Conservation (phyloP, 164 flowering plant species). For the Cinnamomum micranthum region DNA sequence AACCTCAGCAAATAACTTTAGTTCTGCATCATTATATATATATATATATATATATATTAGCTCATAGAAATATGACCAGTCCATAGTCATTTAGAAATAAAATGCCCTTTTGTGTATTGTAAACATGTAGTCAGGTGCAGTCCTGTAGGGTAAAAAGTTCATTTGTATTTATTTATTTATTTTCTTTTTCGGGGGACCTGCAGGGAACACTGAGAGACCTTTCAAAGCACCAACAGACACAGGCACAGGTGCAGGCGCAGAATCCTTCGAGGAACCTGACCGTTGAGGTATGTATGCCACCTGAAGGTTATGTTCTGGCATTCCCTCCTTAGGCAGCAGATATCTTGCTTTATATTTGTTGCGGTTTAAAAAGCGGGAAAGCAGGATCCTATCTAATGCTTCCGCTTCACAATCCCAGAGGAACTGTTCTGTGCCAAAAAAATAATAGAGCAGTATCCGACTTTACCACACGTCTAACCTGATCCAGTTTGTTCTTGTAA, state of each 20-base stretch:
- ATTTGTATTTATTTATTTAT: too few relatives aligned
- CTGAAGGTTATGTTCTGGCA: background rate
- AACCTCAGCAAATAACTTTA: too few relatives aligned
- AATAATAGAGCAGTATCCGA: too few relatives aligned
- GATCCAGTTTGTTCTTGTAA: too few relatives aligned
- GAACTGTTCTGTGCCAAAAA: too few relatives aligned
- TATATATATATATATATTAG: too few relatives aligned
- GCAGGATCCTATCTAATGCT: background rate
- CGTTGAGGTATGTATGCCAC: background rate
- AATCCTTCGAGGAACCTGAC: background rate
- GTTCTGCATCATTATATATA: too few relatives aligned
- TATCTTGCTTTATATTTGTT: background rate
- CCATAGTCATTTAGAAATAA: too few relatives aligned
- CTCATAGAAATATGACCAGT: too few relatives aligned
- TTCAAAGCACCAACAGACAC: background rate
- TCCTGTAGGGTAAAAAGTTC: too few relatives aligned
- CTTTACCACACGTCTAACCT: too few relatives aligned
- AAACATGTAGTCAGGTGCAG: background rate
- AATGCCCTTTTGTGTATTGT: background rate
- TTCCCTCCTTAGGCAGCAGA: background rate
- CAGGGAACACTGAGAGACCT: background rate
- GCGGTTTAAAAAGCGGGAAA: background rate
- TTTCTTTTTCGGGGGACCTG: background rate
- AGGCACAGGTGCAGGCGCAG: background rate
- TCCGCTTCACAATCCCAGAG: too few relatives aligned